Base-by-base conservation (phyloP, 2,329 filamentous ascomycete species). In the Bertia moriformis region DNA sequence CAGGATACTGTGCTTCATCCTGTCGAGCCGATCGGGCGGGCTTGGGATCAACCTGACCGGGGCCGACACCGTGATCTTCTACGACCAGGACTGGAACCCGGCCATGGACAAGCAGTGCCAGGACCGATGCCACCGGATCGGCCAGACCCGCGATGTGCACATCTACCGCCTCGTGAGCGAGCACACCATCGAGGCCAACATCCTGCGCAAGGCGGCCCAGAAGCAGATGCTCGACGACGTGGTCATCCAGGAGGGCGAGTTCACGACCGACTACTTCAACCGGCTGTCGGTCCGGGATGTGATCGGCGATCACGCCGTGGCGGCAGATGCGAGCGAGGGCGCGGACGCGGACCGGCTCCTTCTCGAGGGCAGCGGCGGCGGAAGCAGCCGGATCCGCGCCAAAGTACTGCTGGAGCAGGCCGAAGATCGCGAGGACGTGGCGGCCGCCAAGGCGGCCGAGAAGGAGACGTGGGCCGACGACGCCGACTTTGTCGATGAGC, bases 101-200 rank as follows among this genome's bases (percentile, higher is more conserved):
- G 91, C 93, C 39, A 98, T 98, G 91, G 91, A 98, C 64, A 94
- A 94, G 58, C 91, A 98, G 59, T 98, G 91, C 52, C 93, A 98
- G 61, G 93, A 98, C 56, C 77, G 91, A 50, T 93, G 85, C 51
- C 91, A 98, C 61, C 85, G 91, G 46, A 98, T 98, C 48, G 91
- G 91, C 2, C 91, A 98, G 58, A 96, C 91, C 1, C 80, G 91
- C 19, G 91, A 98, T 55, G 91, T 98, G 22, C 89, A 96, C 57
- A 96, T 98, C 42, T 98, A 96, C 62, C 86, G 89, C 2, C 78
- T 96, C 15, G 78, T 93, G 5, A 91, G 86, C 12, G 81, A 95
- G 51, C 81, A 93, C 52, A 98, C 91, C 0, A 96, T 98, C 43
- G 91, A 98, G 58, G 89, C 89, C 52, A 98, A 98, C 52, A 98